Evolutionary conservation across 208 protist species (phyloP).

Genomic region (Trypanosoma melophagium): DNA sequence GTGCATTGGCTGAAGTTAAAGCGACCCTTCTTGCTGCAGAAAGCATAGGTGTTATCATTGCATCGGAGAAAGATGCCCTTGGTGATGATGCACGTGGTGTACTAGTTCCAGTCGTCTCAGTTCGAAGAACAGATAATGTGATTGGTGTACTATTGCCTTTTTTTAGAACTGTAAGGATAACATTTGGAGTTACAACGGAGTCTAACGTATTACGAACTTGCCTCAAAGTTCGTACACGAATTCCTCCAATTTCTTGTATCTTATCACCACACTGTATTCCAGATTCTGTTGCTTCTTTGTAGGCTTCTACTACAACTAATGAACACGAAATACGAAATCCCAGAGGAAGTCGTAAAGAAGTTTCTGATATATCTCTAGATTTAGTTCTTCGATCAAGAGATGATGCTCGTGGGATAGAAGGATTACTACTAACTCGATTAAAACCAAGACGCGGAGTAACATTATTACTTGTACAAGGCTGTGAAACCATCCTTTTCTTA

Average conservation of each 20-base stretch:
- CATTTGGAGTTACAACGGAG: conserved; percentile 7
- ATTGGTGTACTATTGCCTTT: conserved; percentile 1
- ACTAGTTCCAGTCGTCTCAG: not conserved
- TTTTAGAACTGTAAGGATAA: conserved; percentile 13
- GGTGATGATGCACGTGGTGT: not conserved
- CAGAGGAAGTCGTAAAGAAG: not conserved
- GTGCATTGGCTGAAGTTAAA: not conserved
- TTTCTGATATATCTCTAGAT: not conserved
- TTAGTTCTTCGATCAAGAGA: not conserved
- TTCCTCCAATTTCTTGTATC: conserved; percentile 13
- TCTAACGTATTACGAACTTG: conserved; percentile 4
- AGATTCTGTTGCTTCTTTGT: conserved; percentile 9
- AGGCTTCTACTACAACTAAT: conserved; percentile 1
- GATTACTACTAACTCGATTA: conserved; percentile 4
- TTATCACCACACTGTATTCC: conserved; percentile 23
- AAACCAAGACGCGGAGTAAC: conserved; percentile 4
- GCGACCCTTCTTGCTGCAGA: not conserved
- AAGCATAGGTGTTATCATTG: conserved; percentile 12
- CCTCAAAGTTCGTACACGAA: conserved; percentile 12
- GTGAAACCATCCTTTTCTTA: not conserved
- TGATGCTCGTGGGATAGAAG: not conserved
- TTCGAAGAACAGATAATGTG: not conserved
- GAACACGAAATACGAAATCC: conserved; percentile 11
- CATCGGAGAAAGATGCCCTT: not conserved
- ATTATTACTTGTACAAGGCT: not conserved